phyloP scores from a whole-genome alignment of 2,329 filamentous ascomycete species.

The Thermothelomyces thermophilus region DNA sequence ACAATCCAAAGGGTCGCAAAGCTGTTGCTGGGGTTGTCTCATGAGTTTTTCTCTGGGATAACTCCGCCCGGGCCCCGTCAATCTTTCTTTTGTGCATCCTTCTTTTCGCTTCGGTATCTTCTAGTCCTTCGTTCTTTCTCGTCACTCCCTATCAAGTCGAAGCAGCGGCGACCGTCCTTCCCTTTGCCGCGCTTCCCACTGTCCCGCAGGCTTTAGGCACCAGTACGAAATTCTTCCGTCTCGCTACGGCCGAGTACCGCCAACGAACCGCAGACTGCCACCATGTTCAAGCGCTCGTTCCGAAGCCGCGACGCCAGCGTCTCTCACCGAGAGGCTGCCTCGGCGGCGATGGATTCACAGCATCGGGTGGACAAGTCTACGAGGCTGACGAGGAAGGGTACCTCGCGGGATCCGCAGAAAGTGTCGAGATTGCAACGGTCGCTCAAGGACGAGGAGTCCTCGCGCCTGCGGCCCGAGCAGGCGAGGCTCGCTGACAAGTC shows the following conservation, averaged over 20 bases:
- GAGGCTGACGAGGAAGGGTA: conserved; percentile 67
- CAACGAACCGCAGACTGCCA: conserved; percentile 35
- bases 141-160: conserved; percentile 42
- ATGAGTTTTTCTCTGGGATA: conserved; percentile 39
- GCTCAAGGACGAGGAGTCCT: conserved; percentile 46
- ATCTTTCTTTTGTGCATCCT: conserved; percentile 35
- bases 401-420: conserved; percentile 67
- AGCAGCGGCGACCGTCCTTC: conserved; percentile 26
- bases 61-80: conserved; percentile 51
- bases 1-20: conserved; percentile 55
- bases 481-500: conserved; percentile 26
- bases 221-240: conserved; percentile 23
- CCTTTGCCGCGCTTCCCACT: conserved; percentile 27
- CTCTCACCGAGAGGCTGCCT: conserved; percentile 28
- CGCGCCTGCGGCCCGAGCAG: conserved; percentile 34
- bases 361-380: conserved; percentile 77
- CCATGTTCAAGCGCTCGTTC: conserved; percentile 93
- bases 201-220: conserved; percentile 27
- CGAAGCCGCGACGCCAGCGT: conserved; percentile 58
- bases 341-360: conserved; percentile 31
- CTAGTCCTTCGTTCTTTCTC: conserved; percentile 42
- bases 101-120: conserved; percentile 32
- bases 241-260: conserved; percentile 22
- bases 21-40: conserved; percentile 44
- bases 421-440: conserved; percentile 80